Conservation (phyloP, 1,284 basidiomycete genomes). For the Apiotrichum gamsii region DNA sequence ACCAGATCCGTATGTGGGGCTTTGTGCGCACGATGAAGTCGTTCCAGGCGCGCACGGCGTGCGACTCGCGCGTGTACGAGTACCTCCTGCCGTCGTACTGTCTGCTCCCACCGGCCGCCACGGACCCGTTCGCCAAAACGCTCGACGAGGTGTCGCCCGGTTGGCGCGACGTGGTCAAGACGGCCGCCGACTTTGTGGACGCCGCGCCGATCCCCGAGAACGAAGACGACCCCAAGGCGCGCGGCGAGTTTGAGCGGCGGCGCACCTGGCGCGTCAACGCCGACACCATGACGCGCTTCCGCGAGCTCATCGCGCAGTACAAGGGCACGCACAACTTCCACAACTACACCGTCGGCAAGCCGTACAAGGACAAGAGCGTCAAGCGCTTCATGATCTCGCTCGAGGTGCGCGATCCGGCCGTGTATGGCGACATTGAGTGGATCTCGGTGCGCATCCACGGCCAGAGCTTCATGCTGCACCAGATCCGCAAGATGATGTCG, state of each 20-base stretch:
- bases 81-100: slow-evolving; percentile 95
- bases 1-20: slow-evolving; percentile 88
- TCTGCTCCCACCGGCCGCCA: slow-evolving; percentile 82
- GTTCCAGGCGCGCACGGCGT: slow-evolving; percentile 82
- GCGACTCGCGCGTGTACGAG: slow-evolving; percentile 93
- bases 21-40: slow-evolving; percentile 82
- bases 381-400: slow-evolving; percentile 79
- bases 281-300: slow-evolving; percentile 56
- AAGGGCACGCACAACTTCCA: slow-evolving; percentile 82
- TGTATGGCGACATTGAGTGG: slow-evolving; percentile 91
- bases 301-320: slow-evolving; percentile 58
- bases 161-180: slow-evolving; percentile 38
- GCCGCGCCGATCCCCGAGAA: slow-evolving; percentile 42
- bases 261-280: slow-evolving; percentile 60
- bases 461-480: slow-evolving; percentile 98
- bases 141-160: slow-evolving; percentile 46
- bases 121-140: slow-evolving; percentile 56
- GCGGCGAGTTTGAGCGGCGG: slow-evolving; percentile 40
- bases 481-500: slow-evolving; percentile 94
- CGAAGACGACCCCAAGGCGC: slow-evolving; percentile 38
- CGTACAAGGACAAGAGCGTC: slow-evolving; percentile 73
- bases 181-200: slow-evolving; percentile 35
- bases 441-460: slow-evolving; percentile 89
- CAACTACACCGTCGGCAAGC: slow-evolving; percentile 89
- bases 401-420: slow-evolving; percentile 69